Evolutionary conservation across 2,329 filamentous ascomycete species (phyloP), one percentile per base, ranked within the genome.

Genomic region (Colletotrichum higginsianum): DNA sequence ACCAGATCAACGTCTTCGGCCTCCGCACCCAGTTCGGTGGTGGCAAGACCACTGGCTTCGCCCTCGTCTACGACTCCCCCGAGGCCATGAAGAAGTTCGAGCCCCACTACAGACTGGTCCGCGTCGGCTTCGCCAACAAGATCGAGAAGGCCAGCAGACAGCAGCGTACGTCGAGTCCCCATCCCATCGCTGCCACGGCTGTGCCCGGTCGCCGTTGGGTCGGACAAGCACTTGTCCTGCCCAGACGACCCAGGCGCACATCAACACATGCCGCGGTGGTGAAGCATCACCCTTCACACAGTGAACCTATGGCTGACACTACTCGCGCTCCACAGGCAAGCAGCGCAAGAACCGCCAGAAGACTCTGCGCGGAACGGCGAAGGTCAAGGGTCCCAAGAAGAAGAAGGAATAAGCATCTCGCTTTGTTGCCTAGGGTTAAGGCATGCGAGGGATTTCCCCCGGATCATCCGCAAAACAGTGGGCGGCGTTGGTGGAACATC

Each of bases 11-110:
- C 86, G 95, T 98, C 86, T 99, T 99, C 86, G 96, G 96, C 83
- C 95, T 99, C 87, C 94, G 94, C 86, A 99, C 96, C 81, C 96
- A 98, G 86, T 99, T 93, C 85, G 96, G 96, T 96, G 96, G 96
- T 84, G 96, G 96, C 90, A 99, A 99, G 93, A 98, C 94, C 86
- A 98, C 96, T 78, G 96, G 96, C 82, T 99, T 99, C 85, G 96
- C 95, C 78, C 94, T 98, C 82, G 90, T 99, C 89, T 99, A 99
- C 92, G 96, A 99, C 88, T 97, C 94, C 78, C 89, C 91, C 84
- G 96, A 99, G 91, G 94, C 95, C 82, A 92, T 99, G 92, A 98
- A 98, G 94, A 98, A 98, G 89, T 99, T 98, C 87, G 96, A 99
- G 92, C 96, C 96, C 81, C 93, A 93, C 88, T 98, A 98, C 93